Conservation (phyloP, 192 early-diverging fungal genomes). For the Diversispora epigaea region DNA sequence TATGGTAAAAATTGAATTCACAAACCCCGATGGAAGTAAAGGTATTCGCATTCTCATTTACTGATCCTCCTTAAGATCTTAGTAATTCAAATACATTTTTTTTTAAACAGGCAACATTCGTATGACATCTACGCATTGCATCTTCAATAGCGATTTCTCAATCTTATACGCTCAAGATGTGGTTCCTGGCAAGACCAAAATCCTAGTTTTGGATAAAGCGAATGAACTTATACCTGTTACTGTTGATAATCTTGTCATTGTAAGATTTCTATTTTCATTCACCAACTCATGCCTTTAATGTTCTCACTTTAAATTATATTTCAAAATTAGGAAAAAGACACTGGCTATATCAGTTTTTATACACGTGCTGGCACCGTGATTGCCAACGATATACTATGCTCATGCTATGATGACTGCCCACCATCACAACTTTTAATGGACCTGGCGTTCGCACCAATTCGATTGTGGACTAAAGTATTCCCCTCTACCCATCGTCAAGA, state of each 20-base stretch:
- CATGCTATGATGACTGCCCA: conserved; percentile 19
- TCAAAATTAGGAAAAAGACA: neutral
- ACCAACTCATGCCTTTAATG: neutral
- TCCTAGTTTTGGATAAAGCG: conserved; percentile 1
- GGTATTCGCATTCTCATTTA: neutral
- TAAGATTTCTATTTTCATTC: neutral
- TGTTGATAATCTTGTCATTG: neutral
- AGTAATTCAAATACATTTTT: neutral
- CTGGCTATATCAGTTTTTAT: conserved; percentile 24
- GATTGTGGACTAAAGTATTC: conserved; percentile 3
- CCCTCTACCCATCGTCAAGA: conserved; percentile 8
- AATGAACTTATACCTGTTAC: conserved; percentile 13
- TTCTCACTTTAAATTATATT: neutral
- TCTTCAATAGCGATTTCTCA: conserved; percentile 13
- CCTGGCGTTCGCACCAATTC: conserved; percentile 22
- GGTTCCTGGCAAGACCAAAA: conserved; percentile 2
- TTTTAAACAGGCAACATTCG: conserved; percentile 17
- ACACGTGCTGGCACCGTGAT: conserved; percentile 13
- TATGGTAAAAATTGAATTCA: conserved; percentile 14
- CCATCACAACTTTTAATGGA: conserved; percentile 18
- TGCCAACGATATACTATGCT: conserved; percentile 8
- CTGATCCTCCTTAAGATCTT: neutral
- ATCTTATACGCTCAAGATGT: conserved; percentile 18
- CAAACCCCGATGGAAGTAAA: conserved; percentile 13
- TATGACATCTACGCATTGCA: conserved; percentile 12